Evolutionary conservation across 345 rosid genomes (phyloP).

Genomic region (Euphorbia pulcherrima): DNA sequence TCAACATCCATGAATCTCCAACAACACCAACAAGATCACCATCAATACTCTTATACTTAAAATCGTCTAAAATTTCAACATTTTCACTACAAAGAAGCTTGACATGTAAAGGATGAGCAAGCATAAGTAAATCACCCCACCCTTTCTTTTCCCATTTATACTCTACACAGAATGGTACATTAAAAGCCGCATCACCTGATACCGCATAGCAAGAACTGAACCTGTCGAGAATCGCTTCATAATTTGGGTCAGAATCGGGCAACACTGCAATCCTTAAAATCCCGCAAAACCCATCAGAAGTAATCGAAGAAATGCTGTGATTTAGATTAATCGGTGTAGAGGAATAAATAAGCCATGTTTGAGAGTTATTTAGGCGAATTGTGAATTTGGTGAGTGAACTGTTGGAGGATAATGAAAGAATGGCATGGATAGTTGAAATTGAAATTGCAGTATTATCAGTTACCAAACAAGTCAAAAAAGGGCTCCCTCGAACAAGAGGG

Average conservation of each 20-base stretch:
- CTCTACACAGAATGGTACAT: conserved; percentile 63
- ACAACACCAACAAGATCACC: conserved; percentile 84
- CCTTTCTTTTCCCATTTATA: conserved; percentile 87
- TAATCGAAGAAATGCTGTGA: conserved; percentile 42
- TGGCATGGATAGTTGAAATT: conserved; percentile 72
- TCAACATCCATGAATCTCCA: conserved; percentile 77
- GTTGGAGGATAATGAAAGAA: conserved; percentile 50
- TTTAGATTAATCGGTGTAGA: conserved; percentile 59
- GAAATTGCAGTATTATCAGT: conserved; percentile 37
- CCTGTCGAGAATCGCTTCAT: conserved; percentile 61
- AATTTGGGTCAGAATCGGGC: conserved; percentile 41
- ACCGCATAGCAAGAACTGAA: conserved; percentile 79
- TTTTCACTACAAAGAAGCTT: conserved; percentile 44
- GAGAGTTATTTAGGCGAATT: conserved; percentile 61
- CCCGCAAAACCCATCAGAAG: conserved; percentile 55
- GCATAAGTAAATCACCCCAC: conserved; percentile 82
- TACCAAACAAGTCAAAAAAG: conserved; percentile 68
- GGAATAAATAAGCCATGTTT: conserved; percentile 78
- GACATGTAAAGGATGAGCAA: conserved; percentile 88
- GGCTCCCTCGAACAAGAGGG: conserved; percentile 82
- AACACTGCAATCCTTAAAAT: conserved; percentile 53
- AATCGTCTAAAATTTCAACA: conserved; percentile 48
- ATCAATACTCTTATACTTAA: conserved; percentile 68
- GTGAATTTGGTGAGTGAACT: conserved; percentile 56
- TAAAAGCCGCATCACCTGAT: conserved; percentile 69